Evolutionary conservation across 192 early-diverging fungal species (phyloP), one percentile per base, ranked within the genome.

Genomic region (Coemansia interrupta): DNA sequence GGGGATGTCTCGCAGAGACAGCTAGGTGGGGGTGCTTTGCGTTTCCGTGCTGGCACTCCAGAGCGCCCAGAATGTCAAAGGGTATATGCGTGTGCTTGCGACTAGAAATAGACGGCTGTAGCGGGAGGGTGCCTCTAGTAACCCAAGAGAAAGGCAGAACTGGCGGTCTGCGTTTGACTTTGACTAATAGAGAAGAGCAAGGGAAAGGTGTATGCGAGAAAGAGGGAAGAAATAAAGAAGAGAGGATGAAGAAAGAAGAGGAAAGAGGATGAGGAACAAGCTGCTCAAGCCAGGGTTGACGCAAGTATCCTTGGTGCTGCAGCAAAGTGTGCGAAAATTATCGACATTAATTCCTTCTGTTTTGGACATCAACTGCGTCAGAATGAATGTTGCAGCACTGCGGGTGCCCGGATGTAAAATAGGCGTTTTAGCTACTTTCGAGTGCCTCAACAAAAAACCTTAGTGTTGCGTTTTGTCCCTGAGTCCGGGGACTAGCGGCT

Each of bases 171-270:
- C 48, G 48, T 17, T 50, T 50, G 48, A 28, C 28, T 26, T 50
- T 50, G 48, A 26, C 48, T 26, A 50, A 29, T 14, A 28, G 24
- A 24, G 28, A 29, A 50, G 11, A 50, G 14, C 23, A 28, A 13
- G 24, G 24, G 7, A 44, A n/a, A 44, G 43, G 19, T n/a, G 43
- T n/a, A 44, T 48, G 46, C 23, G 46, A 28, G 48, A 14, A 28
- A 13, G 14, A 14, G 18, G 48, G 23, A 50, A 50, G 26, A 50
- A 15, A 26, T 50, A 23, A n/a, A 50, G 23, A 50, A 50, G 28
- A 29, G 28, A 50, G 48, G 48, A 50, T 50, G 48, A 50, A 3
- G 28, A 50, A 50, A 50, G 46, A 50, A 29, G 48, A 50, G 14
- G 28, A 50, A 26, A 22, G 46, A 50, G 24, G 18, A 28, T 5